These are phyloP conservation scores for Cenchrus purpureus DNA, from an alignment of 176 grass and related monocot species.

Conservation along the genomic window DNA sequence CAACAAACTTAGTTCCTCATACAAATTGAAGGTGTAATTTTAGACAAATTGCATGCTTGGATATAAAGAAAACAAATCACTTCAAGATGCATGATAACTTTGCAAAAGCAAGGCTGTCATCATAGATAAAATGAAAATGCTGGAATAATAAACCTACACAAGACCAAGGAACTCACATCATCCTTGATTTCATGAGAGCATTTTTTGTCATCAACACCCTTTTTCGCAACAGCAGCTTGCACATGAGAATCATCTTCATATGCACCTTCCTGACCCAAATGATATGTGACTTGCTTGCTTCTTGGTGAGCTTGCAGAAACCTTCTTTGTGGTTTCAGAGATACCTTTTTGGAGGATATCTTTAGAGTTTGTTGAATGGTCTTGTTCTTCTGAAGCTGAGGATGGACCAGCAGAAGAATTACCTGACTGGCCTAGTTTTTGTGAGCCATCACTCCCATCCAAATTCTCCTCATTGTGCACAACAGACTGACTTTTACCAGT, in stretches of 20 bases:
- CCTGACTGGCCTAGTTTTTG: constrained; percentile 16
- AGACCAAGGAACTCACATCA: constrained; percentile 64
- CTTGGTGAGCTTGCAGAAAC: constrained; percentile 11
- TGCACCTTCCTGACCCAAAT: constrained; percentile 24
- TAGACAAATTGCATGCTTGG: background rate
- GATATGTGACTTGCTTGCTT: constrained; percentile 18
- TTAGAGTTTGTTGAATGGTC: constrained; percentile 30
- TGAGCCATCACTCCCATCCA: constrained; percentile 20
- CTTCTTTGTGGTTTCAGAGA: constrained; percentile 15
- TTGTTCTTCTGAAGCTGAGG: constrained; percentile 41
- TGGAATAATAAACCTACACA: background rate
- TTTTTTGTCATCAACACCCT: constrained; percentile 45
- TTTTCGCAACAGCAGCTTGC: constrained; percentile 23
- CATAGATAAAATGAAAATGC: constrained; percentile 9
- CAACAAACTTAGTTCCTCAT: constrained; percentile 17
- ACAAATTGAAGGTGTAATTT: background rate
- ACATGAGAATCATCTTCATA: constrained; percentile 40
- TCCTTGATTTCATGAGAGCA: constrained; percentile 44
- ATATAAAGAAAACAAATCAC: constrained; percentile 24
- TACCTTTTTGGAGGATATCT: constrained; percentile 1
- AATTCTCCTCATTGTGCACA: constrained; percentile 14
- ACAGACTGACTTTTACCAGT: constrained; percentile 28
- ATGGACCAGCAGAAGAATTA: constrained; percentile 22
- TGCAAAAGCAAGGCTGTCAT: constrained; percentile 6
- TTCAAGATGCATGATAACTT: constrained; percentile 1